phyloP scores from a whole-genome alignment of 495 filamentous ascomycete genomes.

The Parathielavia hyrcaniae region DNA sequence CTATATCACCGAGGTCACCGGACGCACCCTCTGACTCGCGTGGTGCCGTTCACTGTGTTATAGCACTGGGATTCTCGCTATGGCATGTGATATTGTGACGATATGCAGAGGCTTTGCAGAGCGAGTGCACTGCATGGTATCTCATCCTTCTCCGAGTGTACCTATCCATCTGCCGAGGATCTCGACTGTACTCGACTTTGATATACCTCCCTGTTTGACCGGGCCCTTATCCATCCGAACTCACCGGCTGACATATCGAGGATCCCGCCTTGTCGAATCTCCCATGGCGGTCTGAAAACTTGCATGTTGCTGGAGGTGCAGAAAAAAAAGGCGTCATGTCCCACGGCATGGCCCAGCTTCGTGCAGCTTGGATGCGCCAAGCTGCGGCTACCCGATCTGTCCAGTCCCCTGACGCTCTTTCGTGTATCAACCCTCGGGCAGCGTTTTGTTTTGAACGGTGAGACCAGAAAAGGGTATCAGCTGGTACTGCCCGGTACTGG shows the following conservation, averaged over 20 bases:
- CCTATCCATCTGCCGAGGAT: too few relatives aligned
- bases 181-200: too few relatives aligned
- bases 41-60: not conserved
- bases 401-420: not conserved
- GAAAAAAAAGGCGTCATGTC: slow-evolving; percentile 2
- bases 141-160: too few relatives aligned
- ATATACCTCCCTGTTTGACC: too few relatives aligned
- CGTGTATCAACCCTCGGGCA: not conserved
- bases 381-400: not conserved
- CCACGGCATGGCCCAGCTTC: not conserved
- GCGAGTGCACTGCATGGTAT: not conserved
- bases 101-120: not conserved
- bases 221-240: too few relatives aligned
- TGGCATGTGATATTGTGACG: not conserved
- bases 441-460: too few relatives aligned
- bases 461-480: not conserved
- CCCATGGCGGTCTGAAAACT: too few relatives aligned
- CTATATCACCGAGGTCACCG: slow-evolving; percentile 1
- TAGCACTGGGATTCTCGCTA: not conserved
- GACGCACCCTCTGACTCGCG: slow-evolving; percentile 10
- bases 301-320: too few relatives aligned
- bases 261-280: too few relatives aligned
- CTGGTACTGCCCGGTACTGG: not conserved
- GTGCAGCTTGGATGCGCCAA: not conserved
- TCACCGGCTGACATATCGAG: too few relatives aligned